Conservation (phyloP, 148 eudicot genomes). For the Chenopodium quinoa region DNA sequence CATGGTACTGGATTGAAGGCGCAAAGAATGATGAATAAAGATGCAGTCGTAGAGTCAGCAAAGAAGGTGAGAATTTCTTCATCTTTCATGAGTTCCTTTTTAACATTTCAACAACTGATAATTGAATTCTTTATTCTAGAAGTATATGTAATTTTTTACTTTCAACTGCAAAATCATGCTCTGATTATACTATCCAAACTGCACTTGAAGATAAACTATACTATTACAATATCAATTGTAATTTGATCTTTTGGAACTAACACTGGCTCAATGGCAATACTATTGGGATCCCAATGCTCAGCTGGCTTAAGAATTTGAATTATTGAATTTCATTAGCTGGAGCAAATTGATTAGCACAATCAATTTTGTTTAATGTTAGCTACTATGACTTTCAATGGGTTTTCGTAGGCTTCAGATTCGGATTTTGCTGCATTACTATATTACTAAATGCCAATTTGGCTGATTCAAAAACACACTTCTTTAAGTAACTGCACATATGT, state of each 20-base stretch:
- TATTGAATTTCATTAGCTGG: too few species aligned
- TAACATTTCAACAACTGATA: too few species aligned
- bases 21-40: slow-evolving; percentile 77
- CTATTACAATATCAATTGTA: background rate
- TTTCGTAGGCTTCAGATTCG: too few species aligned
- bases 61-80: slow-evolving; percentile 48
- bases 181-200: background rate
- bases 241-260: background rate
- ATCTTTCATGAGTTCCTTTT: background rate
- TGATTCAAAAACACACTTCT: too few species aligned
- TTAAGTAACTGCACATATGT: too few species aligned
- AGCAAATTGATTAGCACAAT: too few species aligned
- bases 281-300: background rate
- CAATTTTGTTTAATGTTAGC: too few species aligned
- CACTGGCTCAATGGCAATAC: background rate
- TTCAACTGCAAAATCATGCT: background rate
- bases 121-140: too few species aligned
- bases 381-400: too few species aligned
- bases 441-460: too few species aligned
- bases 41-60: slow-evolving; percentile 79
- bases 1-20: slow-evolving; percentile 81
- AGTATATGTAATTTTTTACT: background rate
- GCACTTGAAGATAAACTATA: background rate
- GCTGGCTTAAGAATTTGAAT: too few species aligned
- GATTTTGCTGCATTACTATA: too few species aligned